phyloP scores from a whole-genome alignment of 179 eudicot genomes.

The Vitellaria paradoxa region DNA sequence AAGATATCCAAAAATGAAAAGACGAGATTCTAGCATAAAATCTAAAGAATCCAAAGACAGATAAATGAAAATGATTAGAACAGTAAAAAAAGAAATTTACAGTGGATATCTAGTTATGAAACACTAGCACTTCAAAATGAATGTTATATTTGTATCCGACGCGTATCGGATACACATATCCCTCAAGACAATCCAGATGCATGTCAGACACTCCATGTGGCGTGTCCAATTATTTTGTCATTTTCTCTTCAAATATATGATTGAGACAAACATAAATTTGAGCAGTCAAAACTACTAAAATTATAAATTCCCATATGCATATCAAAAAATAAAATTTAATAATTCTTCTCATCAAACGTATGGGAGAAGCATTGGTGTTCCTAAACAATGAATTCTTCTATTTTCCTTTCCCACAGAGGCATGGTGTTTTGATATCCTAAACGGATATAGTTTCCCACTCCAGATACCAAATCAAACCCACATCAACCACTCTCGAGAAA shows the following conservation, averaged over 20 bases:
- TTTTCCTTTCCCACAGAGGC: background rate
- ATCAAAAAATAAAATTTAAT: background rate
- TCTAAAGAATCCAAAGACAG: background rate
- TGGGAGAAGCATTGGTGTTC: background rate
- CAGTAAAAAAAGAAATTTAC: background rate
- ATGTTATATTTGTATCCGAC: no score
- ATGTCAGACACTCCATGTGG: no score
- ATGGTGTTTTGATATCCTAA: background rate
- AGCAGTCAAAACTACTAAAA: no score
- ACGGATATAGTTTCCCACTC: background rate
- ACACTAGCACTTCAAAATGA: no score
- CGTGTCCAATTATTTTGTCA: no score
- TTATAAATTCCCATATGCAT: no score
- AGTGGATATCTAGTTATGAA: background rate
- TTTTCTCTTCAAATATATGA: no score
- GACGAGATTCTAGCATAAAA: background rate
- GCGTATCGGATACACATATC: no score
- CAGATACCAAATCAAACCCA: background rate
- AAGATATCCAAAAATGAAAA: background rate
- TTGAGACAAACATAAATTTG: no score
- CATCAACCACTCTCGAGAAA: background rate
- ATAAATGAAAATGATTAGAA: background rate
- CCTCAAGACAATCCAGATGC: no score
- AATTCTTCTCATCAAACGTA: background rate
- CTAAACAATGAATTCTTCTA: no score